Base-by-base conservation (phyloP, 1,139 yeast species). In the Kurtzmaniella quercitrusa region DNA sequence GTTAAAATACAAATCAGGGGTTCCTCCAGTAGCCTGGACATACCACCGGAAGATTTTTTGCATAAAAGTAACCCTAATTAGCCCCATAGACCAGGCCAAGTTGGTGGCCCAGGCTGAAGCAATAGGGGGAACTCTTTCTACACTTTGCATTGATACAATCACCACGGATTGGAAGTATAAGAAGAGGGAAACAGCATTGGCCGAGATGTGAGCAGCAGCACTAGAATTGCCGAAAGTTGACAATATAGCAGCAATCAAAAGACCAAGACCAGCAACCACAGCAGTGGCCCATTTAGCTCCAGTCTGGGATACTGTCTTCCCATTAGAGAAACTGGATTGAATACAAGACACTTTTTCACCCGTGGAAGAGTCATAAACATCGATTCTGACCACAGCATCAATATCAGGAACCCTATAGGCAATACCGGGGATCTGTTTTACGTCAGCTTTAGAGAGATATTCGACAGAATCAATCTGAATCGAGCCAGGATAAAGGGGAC, bases 281-380 rank as follows among this genome's bases (percentile, higher is more conserved):
- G 94, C 94, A 25, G 93, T 83, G 14, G 86, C 90, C 94, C 94
- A 85, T 63, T 84, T 82, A 40, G 82, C 89, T 49, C 90, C 91
- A 3, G 79, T 67, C 59, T 85, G 93, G 27, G 85, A 68, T 31
- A 85, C 87, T 3, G 91, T 82, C 55, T 81, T 84, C 41, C 91
- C 90, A 57, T 85, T 85, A 18, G 82, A 60, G 59, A 85, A 84
- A 46, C 71, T 68, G 2, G 86, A 79, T 58, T 85, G 91, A 45
- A 85, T 70, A 64, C 94, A 85, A 33, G 87, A 85, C 43, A 85
- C 60, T 38, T 60, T 57, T 9, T 69, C 68, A 16, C 75, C 74
- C 19, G 76, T 63, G 12, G 48, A 47, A 16, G 52, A 48, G 48
- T 71, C 68, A 34, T 64, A 57, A 34, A 82, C 70, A 38, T 56